phyloP scores from a whole-genome alignment of 768 basidiomycete genomes.

The Tulasnella sp. region DNA sequence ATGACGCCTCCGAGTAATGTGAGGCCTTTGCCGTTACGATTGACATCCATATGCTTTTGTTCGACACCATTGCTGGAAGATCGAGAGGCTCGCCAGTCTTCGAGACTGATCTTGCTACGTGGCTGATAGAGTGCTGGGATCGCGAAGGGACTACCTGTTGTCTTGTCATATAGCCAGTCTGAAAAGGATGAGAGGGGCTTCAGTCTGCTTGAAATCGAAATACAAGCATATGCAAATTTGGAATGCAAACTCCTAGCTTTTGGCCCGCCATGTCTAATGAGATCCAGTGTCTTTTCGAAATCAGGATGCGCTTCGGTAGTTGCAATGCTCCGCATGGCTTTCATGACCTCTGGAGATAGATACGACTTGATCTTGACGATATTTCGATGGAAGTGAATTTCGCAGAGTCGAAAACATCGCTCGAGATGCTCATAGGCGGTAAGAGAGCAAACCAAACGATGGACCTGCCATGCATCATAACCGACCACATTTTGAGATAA shows the following conservation, averaged over 20 bases:
- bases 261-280: constrained; percentile 19
- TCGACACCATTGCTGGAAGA: constrained; percentile 1
- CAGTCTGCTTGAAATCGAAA: too few relatives aligned
- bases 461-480: neutral
- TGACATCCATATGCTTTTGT: constrained; percentile 5
- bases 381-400: neutral
- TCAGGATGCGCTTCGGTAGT: constrained; percentile 21
- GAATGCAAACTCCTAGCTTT: constrained; percentile 22
- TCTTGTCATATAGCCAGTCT: constrained; percentile 10
- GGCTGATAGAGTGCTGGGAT: constrained; percentile 3
- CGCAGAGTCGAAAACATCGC: neutral
- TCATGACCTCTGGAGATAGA: neutral
- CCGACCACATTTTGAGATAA: neutral
- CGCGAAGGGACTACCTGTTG: neutral
- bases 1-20: constrained; percentile 11
- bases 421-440: neutral
- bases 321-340: constrained; percentile 21
- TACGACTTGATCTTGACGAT: neutral
- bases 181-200: neutral
- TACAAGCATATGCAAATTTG: neutral
- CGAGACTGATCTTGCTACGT: neutral
- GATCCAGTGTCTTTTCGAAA: constrained; percentile 20
- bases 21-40: neutral
- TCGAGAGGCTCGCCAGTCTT: neutral
- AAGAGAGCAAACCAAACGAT: neutral